phyloP scores from a whole-genome alignment of 2,329 filamentous ascomycete species.

The Aspergillus caelatus region DNA sequence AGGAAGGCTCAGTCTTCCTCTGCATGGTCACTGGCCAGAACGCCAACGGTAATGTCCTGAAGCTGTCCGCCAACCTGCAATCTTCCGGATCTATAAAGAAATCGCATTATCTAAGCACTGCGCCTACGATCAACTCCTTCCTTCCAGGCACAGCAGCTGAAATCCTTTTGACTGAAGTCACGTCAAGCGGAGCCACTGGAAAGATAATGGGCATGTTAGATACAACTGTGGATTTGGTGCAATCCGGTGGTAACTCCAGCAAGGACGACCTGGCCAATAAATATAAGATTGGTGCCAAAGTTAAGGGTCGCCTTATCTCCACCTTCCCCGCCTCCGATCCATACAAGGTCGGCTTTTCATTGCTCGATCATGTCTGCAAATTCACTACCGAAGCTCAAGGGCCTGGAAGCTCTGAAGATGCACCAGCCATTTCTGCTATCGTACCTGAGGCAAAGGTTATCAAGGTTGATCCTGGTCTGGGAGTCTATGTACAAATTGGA shows the following conservation, averaged over 20 bases:
- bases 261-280: slow-evolving; percentile 72
- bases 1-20: slow-evolving; percentile 82
- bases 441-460: slow-evolving; percentile 77
- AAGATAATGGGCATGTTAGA: slow-evolving; percentile 92
- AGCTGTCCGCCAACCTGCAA: slow-evolving; percentile 75
- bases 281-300: slow-evolving; percentile 80
- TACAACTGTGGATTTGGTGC: slow-evolving; percentile 85
- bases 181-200: slow-evolving; percentile 74
- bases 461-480: slow-evolving; percentile 77
- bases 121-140: slow-evolving; percentile 86
- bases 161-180: slow-evolving; percentile 76
- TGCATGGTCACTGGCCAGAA: slow-evolving; percentile 77
- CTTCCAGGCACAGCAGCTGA: slow-evolving; percentile 90
- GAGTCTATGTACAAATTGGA: slow-evolving; percentile 76
- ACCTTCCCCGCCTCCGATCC: slow-evolving; percentile 78
- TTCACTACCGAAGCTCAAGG: slow-evolving; percentile 49
- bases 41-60: slow-evolving; percentile 78
- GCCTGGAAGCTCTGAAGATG: slow-evolving; percentile 49
- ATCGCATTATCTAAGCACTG: slow-evolving; percentile 68
- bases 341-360: slow-evolving; percentile 82
- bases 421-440: slow-evolving; percentile 63
- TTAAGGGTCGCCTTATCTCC: slow-evolving; percentile 85
- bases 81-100: slow-evolving; percentile 70
- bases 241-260: slow-evolving; percentile 75
- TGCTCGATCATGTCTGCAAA: slow-evolving; percentile 80